Percentiles rank a stretch among this genome's conserved stretches.
These are phyloP conservation scores for Aspergillus wentii DNA, from an alignment of 495 filamentous ascomycete species.

Conservation along the genomic window DNA sequence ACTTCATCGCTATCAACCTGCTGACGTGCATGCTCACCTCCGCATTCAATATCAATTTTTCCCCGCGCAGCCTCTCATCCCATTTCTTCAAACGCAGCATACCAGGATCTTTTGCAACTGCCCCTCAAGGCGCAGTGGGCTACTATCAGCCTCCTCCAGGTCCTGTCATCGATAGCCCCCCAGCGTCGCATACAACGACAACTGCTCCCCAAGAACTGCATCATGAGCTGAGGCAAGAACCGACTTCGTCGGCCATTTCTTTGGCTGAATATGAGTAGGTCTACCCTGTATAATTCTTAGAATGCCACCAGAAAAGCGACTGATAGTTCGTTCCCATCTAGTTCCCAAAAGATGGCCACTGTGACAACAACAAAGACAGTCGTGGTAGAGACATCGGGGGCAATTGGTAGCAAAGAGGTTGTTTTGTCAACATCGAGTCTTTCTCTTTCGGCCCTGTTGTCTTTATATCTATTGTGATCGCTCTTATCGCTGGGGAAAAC, in stretches of 20 bases:
- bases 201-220: background rate
- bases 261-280: constrained; percentile 3
- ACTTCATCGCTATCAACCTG: constrained; percentile 2
- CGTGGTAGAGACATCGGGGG: constrained; percentile 5
- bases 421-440: background rate
- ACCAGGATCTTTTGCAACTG: constrained; percentile 14
- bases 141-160: constrained; percentile 11
- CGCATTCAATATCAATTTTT: constrained; percentile 4
- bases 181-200: background rate
- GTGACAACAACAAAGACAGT: constrained; percentile 3
- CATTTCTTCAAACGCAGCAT: constrained; percentile 10
- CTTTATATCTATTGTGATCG: constrained; percentile 5
- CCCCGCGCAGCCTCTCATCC: constrained; percentile 2
- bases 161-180: constrained; percentile 4
- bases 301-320: constrained; percentile 3
- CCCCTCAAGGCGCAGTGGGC: constrained; percentile 15
- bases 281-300: background rate
- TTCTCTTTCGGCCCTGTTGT: constrained; percentile 1
- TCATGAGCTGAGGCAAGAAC: background rate
- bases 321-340: too few relatives aligned
- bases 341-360: too few relatives aligned
- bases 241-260: background rate
- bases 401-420: constrained; percentile 2
- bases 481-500: too few relatives aligned
- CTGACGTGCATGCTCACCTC: constrained; percentile 6